These are phyloP conservation scores for Astrothelium macrocarpum DNA, from an alignment of 495 filamentous ascomycete species.

Conservation along the genomic window DNA sequence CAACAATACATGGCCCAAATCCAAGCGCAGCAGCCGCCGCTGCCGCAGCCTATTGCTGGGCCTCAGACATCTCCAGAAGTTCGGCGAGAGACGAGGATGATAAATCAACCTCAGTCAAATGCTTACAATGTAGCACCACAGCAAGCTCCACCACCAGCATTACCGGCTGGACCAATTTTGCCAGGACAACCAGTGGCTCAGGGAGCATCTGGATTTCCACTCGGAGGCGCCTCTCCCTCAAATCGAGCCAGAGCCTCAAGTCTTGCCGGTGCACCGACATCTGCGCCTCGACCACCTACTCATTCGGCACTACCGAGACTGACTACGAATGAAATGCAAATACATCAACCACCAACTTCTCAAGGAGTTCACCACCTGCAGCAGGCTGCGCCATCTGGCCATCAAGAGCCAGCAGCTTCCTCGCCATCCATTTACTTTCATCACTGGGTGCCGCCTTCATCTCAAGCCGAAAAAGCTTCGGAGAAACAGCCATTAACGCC, in stretches of 20 bases:
- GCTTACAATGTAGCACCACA: constrained; percentile 20
- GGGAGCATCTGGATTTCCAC: background rate
- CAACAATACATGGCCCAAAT: constrained; percentile 54
- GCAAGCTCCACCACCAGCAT: constrained; percentile 19
- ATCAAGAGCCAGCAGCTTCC: constrained; percentile 46
- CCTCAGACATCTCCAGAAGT: constrained; percentile 34
- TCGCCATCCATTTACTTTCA: constrained; percentile 78
- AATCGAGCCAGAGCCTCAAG: constrained; percentile 25
- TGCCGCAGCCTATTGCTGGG: constrained; percentile 37
- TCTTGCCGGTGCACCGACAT: constrained; percentile 28
- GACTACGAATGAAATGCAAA: constrained; percentile 49
- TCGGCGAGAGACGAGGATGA: constrained; percentile 37
- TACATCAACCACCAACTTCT: constrained; percentile 42
- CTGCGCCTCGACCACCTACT: constrained; percentile 25
- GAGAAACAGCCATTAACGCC: constrained; percentile 54
- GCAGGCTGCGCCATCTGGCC: constrained; percentile 34
- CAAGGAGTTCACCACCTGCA: constrained; percentile 37
- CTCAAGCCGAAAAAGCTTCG: constrained; percentile 44
- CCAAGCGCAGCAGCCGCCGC: constrained; percentile 35
- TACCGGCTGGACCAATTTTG: constrained; percentile 18
- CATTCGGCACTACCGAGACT: constrained; percentile 42
- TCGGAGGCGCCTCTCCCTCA: constrained; percentile 15
- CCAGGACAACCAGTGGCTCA: constrained; percentile 19
- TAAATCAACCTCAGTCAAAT: constrained; percentile 25
- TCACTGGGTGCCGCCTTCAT: constrained; percentile 75